Evolutionary conservation across 2,329 filamentous ascomycete species (phyloP), one percentile per base, ranked within the genome.

Genomic region (Ceratocystis destructans): DNA sequence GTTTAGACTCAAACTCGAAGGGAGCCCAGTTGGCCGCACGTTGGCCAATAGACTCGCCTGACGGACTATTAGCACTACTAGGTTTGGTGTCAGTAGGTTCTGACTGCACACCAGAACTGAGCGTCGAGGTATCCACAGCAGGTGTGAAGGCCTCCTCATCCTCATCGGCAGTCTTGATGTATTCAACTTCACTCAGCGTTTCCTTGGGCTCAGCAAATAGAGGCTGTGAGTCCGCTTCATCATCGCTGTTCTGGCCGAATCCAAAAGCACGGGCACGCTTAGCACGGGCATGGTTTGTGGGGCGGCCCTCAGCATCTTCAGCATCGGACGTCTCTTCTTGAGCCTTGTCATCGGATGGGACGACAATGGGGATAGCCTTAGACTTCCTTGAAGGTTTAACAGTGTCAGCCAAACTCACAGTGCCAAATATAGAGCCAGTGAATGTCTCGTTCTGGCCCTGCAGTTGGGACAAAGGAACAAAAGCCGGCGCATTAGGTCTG

Each of bases 331-430:
- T 70, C 1, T 70, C 69, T 72, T 70, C 2, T 41, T 41, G 10
- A 70, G 66, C 0, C 74, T 72, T 17, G 75, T 73, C 1, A 70
- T 79, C 77, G 69, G 76, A 71, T 89, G 88, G 48, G 6, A 80
- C 81, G 8, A 93, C 76, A 69, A 96, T 95, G 0, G 91, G 88
- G 65, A 96, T 83, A 8, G 90, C 90, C 76, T 94, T 96, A 3
- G 87, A 89, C 71, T 84, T 85, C 76, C 88, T 90, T 0, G 77
- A 74, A 5, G 86, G 82, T 71, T 88, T 88, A 33, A 83, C 76
- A 62, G 85, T 80, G 25, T 89, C 85, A 15, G 81, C 79, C 41
- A 88, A 76, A 69, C 84, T 82, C 70, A 92, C 87, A 53, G 85
- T 86, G 62, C 84, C 81, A 73, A 91, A 90, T 70, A 91, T 89